A percentile compares a stretch with the other conserved stretches of the same genome.
These are phyloP conservation scores for Kalaharituber pfeilii DNA, from an alignment of 2,329 filamentous ascomycete species.

Conservation along the genomic window DNA sequence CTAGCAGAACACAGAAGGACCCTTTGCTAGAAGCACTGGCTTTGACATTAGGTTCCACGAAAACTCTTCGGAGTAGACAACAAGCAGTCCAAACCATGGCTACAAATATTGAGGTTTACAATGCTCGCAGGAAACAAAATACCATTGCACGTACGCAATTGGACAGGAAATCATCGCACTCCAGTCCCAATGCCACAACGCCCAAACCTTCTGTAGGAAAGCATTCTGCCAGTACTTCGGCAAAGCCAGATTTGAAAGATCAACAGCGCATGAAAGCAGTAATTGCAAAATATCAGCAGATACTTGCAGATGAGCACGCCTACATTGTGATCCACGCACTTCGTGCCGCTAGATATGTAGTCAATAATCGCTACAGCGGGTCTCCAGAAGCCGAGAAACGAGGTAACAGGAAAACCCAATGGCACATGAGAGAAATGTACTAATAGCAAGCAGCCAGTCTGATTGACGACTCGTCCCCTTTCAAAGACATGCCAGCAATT, in stretches of 20 bases:
- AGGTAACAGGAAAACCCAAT: background rate
- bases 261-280: background rate
- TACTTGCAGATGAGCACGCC: conserved; percentile 17
- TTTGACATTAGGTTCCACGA: background rate
- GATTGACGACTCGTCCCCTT: conserved; percentile 13
- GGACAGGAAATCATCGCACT: background rate
- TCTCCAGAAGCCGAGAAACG: background rate
- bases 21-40: background rate
- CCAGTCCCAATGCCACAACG: background rate
- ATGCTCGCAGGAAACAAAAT: background rate
- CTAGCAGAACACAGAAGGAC: background rate
- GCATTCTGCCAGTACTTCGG: background rate
- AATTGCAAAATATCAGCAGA: conserved; percentile 5
- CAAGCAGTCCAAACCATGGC: background rate
- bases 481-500: conserved; percentile 13
- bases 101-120: conserved; percentile 10
- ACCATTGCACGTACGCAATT: too few species aligned
- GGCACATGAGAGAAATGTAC: background rate
- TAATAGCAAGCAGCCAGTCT: background rate
- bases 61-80: background rate
- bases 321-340: conserved; percentile 13
- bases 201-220: background rate
- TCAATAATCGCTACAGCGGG: conserved; percentile 1
- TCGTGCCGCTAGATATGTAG: conserved; percentile 10
- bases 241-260: background rate